Evolutionary conservation across 2,329 filamentous ascomycete species (phyloP), one percentile per base, ranked within the genome.

Genomic region (Beauveria varroae): DNA sequence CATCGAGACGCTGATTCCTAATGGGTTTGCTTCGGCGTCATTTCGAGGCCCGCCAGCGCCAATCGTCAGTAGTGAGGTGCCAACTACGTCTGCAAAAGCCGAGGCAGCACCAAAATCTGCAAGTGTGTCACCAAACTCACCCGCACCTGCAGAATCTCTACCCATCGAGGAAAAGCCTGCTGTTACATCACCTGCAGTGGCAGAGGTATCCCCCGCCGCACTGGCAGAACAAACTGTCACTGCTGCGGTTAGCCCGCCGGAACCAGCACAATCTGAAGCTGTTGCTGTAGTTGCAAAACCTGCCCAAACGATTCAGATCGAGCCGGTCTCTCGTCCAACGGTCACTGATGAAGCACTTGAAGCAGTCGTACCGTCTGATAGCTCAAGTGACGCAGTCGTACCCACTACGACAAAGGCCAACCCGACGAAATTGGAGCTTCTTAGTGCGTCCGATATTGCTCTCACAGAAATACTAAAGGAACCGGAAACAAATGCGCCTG

Each of bases 1-100:
- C 14, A 66, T 66, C 10, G 64, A 64, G 3, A 62, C 61, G 7
- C 22, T 61, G 3, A 60, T 66, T 26, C 57, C 64, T 18, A 55
- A 62, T 3, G 65, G 67, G 14, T 67, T 67, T 44, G 63, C 66
- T 1, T 63, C 57, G 54, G 62, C 64, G 1, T 61, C 63, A 7
- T 59, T 66, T 52, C 62, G 60, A 22, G 50, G 53, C 5, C 58
- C 50, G 16, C 51, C 58, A 22, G 58, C 40, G 50, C 28, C 58
- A 6, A 26, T 7, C 14, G 60, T 56, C 3, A 28, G 52, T 16
- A 46, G 60, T 8, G 53, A 60, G 28, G 44, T 40, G 18, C 57
- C 57, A 1, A 46, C 51, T 5, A 8, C 18, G 20, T 60, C 51
- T 55, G 24, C 10, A 9, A 43, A 5, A 16, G 37, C 10, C 20